phyloP scores from a whole-genome alignment of 371 early-diverging fungal species.

The Thermomucor indicae-seudaticae region DNA sequence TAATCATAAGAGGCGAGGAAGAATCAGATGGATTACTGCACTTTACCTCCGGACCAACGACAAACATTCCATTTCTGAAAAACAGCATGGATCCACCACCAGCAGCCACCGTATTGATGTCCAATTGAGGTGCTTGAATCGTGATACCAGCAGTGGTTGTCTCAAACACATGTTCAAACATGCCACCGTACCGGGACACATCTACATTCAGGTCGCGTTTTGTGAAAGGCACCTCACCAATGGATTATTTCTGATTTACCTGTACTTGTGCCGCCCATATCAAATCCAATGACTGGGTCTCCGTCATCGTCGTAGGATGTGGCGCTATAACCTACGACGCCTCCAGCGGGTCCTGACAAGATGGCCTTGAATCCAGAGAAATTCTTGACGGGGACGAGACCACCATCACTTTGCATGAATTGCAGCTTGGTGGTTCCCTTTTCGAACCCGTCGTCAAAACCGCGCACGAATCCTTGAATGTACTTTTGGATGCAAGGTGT shows the following conservation, averaged over 20 bases:
- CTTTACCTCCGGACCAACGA: slow-evolving; percentile 89
- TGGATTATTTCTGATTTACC: slow-evolving; percentile 23
- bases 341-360: slow-evolving; percentile 94
- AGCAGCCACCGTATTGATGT: slow-evolving; percentile 94
- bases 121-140: slow-evolving; percentile 93
- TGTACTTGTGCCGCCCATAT: slow-evolving; percentile 96
- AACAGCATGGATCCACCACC: slow-evolving; percentile 95
- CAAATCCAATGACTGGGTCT: slow-evolving; percentile 89
- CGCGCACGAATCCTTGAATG: slow-evolving; percentile 76
- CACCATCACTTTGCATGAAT: slow-evolving; percentile 98
- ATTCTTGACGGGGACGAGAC: slow-evolving; percentile 76
- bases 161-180: slow-evolving; percentile 92
- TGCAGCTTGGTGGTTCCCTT: slow-evolving; percentile 64
- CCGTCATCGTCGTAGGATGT: slow-evolving; percentile 66
- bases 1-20: no score
- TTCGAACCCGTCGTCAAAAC: slow-evolving; percentile 76
- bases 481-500: slow-evolving; percentile 89
- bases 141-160: slow-evolving; percentile 92
- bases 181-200: slow-evolving; percentile 89
- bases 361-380: slow-evolving; percentile 91
- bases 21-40: no score
- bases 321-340: slow-evolving; percentile 90
- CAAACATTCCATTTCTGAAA: slow-evolving; percentile 91
- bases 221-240: no score
- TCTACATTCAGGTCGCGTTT: no score